phyloP scores from a whole-genome alignment of 2,329 filamentous ascomycete species.

The Penicillium sclerotiorum region DNA sequence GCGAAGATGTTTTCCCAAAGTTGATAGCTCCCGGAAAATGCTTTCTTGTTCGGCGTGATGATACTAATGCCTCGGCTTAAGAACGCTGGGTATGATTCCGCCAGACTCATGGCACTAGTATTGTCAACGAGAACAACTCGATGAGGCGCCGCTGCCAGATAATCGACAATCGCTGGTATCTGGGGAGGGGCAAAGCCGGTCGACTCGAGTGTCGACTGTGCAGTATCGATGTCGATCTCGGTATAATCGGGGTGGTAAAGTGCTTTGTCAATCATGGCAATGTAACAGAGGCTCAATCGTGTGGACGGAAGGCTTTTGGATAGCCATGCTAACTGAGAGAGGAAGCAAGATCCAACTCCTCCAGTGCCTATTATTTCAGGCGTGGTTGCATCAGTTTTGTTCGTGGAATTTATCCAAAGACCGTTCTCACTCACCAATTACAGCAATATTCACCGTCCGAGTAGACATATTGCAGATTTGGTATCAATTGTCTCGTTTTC shows the following conservation, averaged over 20 bases:
- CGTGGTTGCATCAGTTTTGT: no score
- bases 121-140: conserved; percentile 8
- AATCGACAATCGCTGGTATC: conserved; percentile 5
- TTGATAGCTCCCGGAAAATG: conserved; percentile 78
- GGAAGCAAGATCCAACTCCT: conserved; percentile 3
- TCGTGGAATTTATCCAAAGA: no score
- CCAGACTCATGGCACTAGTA: conserved; percentile 3
- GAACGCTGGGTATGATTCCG: conserved; percentile 5
- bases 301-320: neutral
- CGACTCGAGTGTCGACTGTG: neutral
- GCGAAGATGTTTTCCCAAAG: conserved; percentile 88
- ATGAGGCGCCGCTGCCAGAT: conserved; percentile 5
- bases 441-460: conserved; percentile 6
- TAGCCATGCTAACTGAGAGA: conserved; percentile 7
- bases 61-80: conserved; percentile 47
- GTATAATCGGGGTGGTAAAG: conserved; percentile 6
- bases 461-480: no score
- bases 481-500: no score
- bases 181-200: neutral
- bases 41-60: conserved; percentile 98
- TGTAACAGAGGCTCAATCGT: conserved; percentile 6
- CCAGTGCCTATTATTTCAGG: conserved; percentile 5
- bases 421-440: conserved; percentile 1
- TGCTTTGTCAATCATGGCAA: conserved; percentile 9
- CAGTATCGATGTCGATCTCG: conserved; percentile 6